phyloP scores from a whole-genome alignment of 2,329 filamentous ascomycete species.

The Neocatenulostroma microsporum region DNA sequence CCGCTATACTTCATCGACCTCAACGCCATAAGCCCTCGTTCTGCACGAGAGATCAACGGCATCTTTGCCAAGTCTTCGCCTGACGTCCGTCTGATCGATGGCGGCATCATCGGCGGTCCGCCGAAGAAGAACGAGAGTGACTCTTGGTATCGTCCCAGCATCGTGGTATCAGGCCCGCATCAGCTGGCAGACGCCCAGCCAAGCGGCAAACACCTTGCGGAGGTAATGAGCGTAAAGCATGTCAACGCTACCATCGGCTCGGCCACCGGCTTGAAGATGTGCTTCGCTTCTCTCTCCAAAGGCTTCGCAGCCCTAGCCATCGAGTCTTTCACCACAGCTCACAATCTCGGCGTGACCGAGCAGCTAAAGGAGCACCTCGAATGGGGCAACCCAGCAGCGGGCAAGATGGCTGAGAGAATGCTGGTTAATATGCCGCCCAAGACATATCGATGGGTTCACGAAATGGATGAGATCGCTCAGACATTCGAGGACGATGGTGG shows the following conservation, averaged over 20 bases:
- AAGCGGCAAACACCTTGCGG: conserved; percentile 30
- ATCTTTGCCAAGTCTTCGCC: conserved; percentile 25
- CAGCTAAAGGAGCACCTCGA: conserved; percentile 52
- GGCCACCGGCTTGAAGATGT: conserved; percentile 45
- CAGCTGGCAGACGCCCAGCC: conserved; percentile 28
- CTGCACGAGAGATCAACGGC: conserved; percentile 26
- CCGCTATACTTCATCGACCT: conserved; percentile 39
- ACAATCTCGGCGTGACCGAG: conserved; percentile 53
- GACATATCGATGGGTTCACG: conserved; percentile 67
- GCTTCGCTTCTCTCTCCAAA: conserved; percentile 46
- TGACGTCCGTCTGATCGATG: conserved; percentile 41
- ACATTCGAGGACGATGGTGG: conserved; percentile 56
- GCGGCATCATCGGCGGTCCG: conserved; percentile 49
- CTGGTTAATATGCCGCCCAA: conserved; percentile 60
- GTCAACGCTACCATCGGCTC: conserved; percentile 38
- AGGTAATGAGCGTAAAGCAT: conserved; percentile 37
- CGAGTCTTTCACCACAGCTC: conserved; percentile 63
- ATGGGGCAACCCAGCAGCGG: conserved; percentile 42
- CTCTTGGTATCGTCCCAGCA: conserved; percentile 38
- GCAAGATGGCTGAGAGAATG: conserved; percentile 34
- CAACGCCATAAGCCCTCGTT: conserved; percentile 39
- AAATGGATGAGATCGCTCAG: conserved; percentile 68
- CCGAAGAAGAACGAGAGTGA: conserved; percentile 26
- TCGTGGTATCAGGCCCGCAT: conserved; percentile 42
- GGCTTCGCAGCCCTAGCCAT: conserved; percentile 60